Percentiles rank a stretch among this genome's conserved stretches.
phyloP scores from a whole-genome alignment of 345 rosid species.

The Eucalyptus dawsonii region DNA sequence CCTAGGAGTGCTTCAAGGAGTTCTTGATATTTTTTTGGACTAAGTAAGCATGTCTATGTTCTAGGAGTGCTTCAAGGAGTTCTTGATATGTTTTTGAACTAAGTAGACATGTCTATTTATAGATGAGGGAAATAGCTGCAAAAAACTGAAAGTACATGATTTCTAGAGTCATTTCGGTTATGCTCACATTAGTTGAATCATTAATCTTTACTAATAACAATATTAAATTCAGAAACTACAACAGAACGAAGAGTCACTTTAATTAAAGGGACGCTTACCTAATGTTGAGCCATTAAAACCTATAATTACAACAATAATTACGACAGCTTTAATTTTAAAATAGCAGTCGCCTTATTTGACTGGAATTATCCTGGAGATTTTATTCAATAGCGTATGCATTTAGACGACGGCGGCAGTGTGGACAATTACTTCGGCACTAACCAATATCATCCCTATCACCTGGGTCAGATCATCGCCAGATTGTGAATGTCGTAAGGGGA shows the following conservation, averaged over 20 bases:
- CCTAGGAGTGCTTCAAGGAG: neutral
- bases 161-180: neutral
- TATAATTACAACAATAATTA: neutral
- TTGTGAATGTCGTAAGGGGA: neutral
- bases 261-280: neutral
- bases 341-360: neutral
- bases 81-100: neutral
- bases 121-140: neutral
- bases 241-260: neutral
- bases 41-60: too few species aligned
- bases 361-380: neutral
- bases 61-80: neutral
- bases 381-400: neutral
- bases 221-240: neutral
- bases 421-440: neutral
- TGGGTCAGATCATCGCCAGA: neutral
- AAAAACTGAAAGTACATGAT: neutral
- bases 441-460: neutral
- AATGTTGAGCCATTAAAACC: neutral
- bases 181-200: neutral
- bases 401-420: neutral
- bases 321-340: neutral
- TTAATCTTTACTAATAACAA: too few species aligned
- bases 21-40: neutral
- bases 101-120: neutral